Evolutionary conservation across 495 filamentous ascomycete species (phyloP), one percentile per base, ranked within the genome.

Genomic region (Aspergillus carlsbadensis): DNA sequence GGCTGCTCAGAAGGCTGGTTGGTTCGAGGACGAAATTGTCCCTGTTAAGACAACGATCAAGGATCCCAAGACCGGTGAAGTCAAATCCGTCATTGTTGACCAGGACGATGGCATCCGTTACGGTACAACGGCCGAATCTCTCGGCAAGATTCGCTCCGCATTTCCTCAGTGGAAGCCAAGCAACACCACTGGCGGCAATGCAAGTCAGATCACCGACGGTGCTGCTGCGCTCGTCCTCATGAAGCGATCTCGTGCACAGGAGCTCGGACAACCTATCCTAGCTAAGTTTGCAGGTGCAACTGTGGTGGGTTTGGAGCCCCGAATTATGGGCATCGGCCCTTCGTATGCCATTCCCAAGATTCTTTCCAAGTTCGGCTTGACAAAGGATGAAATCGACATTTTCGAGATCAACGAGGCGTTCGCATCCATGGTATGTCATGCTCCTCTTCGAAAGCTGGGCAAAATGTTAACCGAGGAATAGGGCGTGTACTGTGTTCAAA

Each of bases 331-430:
- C 45, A 97, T 98, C 63, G 93, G 93, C 20, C 93, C 93, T 10
- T 87, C 90, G 10, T 74, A 96, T 52, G 93, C 91, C 53, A 96
- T 98, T 60, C 93, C 93, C 53, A 98, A 98, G 82, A 84, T 98
- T 36, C 77, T 98, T 34, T 72, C 72, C 65, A 89, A 96, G 78
- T 85, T 85, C 77, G 81, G 83, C 61, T 67, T 98, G 67, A 81
- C 74, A n/a, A 75, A 91, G 36, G 79, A 87, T 53, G 93, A 98
- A 45, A 78, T 91, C 62, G 93, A 98, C 65, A 78, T 98, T 36
- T 83, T 96, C 61, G 93, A 98, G 78, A 75, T 98, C 64, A 98
- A 98, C 71, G 93, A 98, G 81, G 93, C 93, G 1, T 98, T 98
- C 64, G 92, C 93, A 14, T 91, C 87, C 33, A 98, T 98, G 93